Evolutionary conservation across 129 eudicot genomes (phyloP).

Genomic region (Saussurea involucrata): DNA sequence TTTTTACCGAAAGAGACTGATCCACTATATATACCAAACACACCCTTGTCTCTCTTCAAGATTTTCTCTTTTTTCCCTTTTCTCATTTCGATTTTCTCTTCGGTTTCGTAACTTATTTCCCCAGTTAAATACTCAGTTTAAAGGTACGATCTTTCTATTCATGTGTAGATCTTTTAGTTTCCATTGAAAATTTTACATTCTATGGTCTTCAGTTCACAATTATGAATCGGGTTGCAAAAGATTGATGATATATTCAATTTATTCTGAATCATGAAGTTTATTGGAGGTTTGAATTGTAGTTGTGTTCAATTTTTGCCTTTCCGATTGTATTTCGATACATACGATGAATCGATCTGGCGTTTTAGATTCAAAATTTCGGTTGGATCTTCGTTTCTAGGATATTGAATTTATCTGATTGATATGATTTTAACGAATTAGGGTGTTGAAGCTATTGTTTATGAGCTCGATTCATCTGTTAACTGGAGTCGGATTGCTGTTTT

Average conservation of each 20-base stretch:
- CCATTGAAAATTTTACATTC: background rate
- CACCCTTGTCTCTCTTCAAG: background rate
- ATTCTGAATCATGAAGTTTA: constrained; percentile 4
- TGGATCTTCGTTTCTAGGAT: constrained; percentile 2
- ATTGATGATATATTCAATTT: background rate
- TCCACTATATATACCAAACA: constrained; percentile 22
- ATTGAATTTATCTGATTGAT: background rate
- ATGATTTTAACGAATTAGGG: background rate
- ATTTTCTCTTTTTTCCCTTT: constrained; percentile 11
- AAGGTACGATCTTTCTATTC: constrained; percentile 14
- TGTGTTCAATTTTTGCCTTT: background rate
- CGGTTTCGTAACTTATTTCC: background rate
- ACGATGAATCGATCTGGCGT: background rate
- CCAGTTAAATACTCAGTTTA: constrained; percentile 16
- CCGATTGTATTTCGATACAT: background rate
- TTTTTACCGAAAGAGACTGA: background rate
- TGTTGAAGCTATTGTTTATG: background rate
- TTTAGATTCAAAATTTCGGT: background rate
- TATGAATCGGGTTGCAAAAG: background rate
- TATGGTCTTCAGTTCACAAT: constrained; percentile 14
- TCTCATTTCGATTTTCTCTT: background rate
- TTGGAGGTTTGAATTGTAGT: background rate
- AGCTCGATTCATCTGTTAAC: constrained; percentile 13
- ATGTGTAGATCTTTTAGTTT: background rate
- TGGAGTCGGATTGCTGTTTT: background rate